Percentiles rank a stretch among this genome's conserved stretches.
Conservation (phyloP, 768 basidiomycete species). For the Postia placenta region DNA sequence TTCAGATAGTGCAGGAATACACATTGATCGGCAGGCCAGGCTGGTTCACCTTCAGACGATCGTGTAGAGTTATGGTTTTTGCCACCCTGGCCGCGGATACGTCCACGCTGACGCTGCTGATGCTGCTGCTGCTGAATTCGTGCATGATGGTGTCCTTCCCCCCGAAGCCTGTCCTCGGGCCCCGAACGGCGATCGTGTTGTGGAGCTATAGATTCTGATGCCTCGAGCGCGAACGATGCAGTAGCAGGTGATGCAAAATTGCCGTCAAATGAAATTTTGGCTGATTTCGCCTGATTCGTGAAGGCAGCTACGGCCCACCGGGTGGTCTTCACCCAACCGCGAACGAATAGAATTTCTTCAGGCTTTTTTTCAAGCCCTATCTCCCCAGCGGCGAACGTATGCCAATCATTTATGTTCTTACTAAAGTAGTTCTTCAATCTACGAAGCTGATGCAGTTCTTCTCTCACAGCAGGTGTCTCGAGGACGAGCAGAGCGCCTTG, state of each 20-base stretch:
- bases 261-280: background rate
- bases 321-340: conserved; percentile 9
- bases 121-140: conserved; percentile 1
- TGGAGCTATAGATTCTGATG: background rate
- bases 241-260: background rate
- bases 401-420: background rate
- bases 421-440: conserved; percentile 3
- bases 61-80: background rate
- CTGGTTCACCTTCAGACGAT: background rate
- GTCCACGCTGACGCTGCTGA: background rate
- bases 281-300: background rate
- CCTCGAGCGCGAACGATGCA: background rate
- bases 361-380: background rate
- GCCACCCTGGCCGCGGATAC: background rate
- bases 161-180: background rate
- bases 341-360: conserved; percentile 6
- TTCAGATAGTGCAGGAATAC: conserved; percentile 9
- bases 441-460: background rate
- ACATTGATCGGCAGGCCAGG: conserved; percentile 1
- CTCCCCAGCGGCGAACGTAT: background rate
- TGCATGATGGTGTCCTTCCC: background rate
- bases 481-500: conserved; percentile 7
- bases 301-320: conserved; percentile 10
- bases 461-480: background rate
- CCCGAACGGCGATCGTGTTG: background rate